Conservation (phyloP, 306 rosid species). For the Begonia peltatifolia region DNA sequence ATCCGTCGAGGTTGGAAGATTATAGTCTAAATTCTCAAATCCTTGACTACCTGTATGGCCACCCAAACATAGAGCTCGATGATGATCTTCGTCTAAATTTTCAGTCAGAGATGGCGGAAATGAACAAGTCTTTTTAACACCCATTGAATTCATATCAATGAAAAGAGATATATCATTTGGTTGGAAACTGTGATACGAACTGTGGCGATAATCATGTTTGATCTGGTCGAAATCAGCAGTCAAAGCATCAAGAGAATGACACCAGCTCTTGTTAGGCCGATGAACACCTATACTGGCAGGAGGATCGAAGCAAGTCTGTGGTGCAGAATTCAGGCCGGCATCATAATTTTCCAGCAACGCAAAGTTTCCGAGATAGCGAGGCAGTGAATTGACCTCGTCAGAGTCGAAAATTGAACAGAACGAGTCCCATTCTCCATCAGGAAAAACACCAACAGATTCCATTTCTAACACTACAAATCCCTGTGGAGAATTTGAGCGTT, state of each 20-base stretch:
- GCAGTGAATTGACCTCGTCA: constrained; percentile 31
- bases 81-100: neutral
- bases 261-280: constrained; percentile 14
- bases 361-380: constrained; percentile 30
- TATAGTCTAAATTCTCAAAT: too few species aligned
- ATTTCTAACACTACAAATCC: constrained; percentile 8
- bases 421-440: constrained; percentile 62
- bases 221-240: constrained; percentile 25
- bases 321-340: neutral
- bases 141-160: neutral
- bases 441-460: constrained; percentile 54
- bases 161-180: constrained; percentile 12
- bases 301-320: too few species aligned
- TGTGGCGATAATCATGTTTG: constrained; percentile 35
- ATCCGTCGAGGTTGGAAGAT: too few species aligned
- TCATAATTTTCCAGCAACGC: constrained; percentile 18
- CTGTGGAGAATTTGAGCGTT: too few species aligned
- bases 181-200: constrained; percentile 5
- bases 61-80: neutral
- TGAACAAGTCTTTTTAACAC: neutral
- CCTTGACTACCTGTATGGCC: neutral
- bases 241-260: constrained; percentile 32
- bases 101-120: neutral
- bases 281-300: too few species aligned
- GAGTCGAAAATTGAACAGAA: constrained; percentile 28